These are phyloP conservation scores for Colletotrichum liaoningense DNA, from an alignment of 2,329 filamentous ascomycete genomes.

Conservation along the genomic window DNA sequence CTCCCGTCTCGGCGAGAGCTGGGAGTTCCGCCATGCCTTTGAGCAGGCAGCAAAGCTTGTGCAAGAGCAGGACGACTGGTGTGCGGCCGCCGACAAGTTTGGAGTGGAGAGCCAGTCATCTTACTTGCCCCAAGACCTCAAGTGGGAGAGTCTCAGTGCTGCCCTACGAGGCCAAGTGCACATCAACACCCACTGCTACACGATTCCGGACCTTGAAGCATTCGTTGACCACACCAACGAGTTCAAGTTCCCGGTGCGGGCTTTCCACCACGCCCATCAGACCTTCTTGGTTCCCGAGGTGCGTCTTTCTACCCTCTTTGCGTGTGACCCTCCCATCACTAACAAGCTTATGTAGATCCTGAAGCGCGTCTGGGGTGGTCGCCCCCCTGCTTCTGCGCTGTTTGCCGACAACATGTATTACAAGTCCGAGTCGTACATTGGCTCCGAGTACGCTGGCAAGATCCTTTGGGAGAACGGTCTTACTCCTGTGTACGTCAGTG, in stretches of 20 bases:
- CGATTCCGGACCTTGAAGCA: conserved; percentile 74
- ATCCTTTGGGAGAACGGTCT: conserved; percentile 73
- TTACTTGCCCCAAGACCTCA: conserved; percentile 71
- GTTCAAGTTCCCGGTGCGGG: conserved; percentile 74
- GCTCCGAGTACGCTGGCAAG: conserved; percentile 74
- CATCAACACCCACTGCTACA: conserved; percentile 80
- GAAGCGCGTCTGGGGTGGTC: conserved; percentile 66
- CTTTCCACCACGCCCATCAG: conserved; percentile 78
- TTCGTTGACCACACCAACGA: conserved; percentile 79
- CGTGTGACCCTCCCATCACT: not conserved
- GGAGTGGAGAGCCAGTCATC: conserved; percentile 63
- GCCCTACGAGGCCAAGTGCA: conserved; percentile 75
- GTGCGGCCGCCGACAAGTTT: conserved; percentile 61
- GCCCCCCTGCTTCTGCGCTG: conserved; percentile 67
- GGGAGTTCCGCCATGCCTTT: conserved; percentile 75
- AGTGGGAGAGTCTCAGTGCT: conserved; percentile 72
- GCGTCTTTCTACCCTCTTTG: conserved; percentile 23
- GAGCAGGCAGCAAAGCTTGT: conserved; percentile 70
- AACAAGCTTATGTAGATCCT: conserved; percentile 54
- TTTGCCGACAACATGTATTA: conserved; percentile 82
- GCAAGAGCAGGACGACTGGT: conserved; percentile 76
- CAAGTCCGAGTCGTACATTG: conserved; percentile 74
- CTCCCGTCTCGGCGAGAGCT: conserved; percentile 76
- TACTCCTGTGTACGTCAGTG: conserved; percentile 75
- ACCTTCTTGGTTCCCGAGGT: conserved; percentile 75